Evolutionary conservation across 371 early-diverging fungal species (phyloP), one percentile per base, ranked within the genome.

Genomic region (Syncephalastrum sp.): DNA sequence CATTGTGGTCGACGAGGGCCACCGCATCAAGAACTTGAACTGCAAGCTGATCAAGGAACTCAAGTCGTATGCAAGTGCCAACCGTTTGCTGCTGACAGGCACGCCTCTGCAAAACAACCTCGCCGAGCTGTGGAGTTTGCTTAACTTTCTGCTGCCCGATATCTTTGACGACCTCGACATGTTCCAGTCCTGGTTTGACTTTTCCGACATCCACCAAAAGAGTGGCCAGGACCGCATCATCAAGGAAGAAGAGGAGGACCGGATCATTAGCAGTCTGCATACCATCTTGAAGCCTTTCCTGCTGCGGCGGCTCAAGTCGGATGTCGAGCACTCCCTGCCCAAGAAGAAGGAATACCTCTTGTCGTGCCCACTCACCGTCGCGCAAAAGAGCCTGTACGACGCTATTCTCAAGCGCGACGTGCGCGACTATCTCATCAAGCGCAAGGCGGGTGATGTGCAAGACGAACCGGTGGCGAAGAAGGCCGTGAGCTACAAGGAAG

Each of bases 51-150:
- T 95, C 29, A 81, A 81, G 15, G 91, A 94, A 53, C 79, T 99
- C 27, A 94, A 93, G 67, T 69, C 74, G 0, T 90, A 88, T 70
- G 82, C 88, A 21, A 86, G 87, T 61, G 91, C 93, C 24, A 95
- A 95, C 69, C 86, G 97, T 17, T 72, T 96, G 29, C 74, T 96
- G 21, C 69, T 97, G 50, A 94, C 93, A 10, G 97, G 97, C 33
- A 98, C 98, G 17, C 97, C 97, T 4, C 75, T 98, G 24, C 97
- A 98, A 72, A 97, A 99, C 75, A 94, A 96, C 60, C 65, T 98
- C 42, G 75, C 85, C 15, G 96, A 96, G 70, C 80, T 98, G 10
- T 98, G 97, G 97, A 85, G 93, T 60, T 72, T 98, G 47, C 84
- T 98, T 33, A 94, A 98, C 74, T 98, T 97, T 62, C 79, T 97